Evolutionary conservation across 2,329 filamentous ascomycete genomes (phyloP).

Genomic region (Mariannaea elegans): DNA sequence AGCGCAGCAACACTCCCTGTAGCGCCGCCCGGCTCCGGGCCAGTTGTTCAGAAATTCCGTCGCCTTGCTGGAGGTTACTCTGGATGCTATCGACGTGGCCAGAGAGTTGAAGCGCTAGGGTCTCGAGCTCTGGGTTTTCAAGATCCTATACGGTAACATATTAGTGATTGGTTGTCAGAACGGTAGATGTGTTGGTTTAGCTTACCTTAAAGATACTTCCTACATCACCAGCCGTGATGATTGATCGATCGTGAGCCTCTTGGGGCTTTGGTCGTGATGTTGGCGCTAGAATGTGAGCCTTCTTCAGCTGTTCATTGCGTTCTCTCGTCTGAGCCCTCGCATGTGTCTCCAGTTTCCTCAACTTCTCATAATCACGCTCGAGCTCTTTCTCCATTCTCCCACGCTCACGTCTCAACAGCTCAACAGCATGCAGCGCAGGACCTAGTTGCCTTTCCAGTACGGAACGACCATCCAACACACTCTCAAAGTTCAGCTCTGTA

Average conservation of each 20-base stretch:
- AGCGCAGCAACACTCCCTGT: constrained; percentile 56
- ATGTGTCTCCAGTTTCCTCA: constrained; percentile 63
- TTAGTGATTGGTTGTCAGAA: not conserved
- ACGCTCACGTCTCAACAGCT: constrained; percentile 67
- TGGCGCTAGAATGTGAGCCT: constrained; percentile 60
- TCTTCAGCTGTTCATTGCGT: constrained; percentile 59
- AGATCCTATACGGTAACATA: constrained; percentile 42
- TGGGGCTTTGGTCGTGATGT: constrained; percentile 31
- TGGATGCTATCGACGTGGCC: constrained; percentile 66
- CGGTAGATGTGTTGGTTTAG: not conserved
- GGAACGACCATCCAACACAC: constrained; percentile 66
- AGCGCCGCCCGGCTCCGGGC: constrained; percentile 58
- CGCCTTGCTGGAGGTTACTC: constrained; percentile 62
- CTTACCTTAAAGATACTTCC: constrained; percentile 36
- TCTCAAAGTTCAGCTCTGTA: constrained; percentile 72
- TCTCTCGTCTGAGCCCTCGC: constrained; percentile 62
- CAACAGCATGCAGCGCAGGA: constrained; percentile 69
- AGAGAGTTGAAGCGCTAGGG: constrained; percentile 57
- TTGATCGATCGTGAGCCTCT: constrained; percentile 18
- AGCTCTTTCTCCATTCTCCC: constrained; percentile 64
- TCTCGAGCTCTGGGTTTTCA: constrained; percentile 54
- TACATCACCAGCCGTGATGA: constrained; percentile 19
- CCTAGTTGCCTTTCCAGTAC: constrained; percentile 67
- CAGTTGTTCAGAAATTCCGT: constrained; percentile 60
- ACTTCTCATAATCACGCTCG: constrained; percentile 61